Base-by-base conservation (phyloP, 345 rosid genomes). In the Camelina neglecta region DNA sequence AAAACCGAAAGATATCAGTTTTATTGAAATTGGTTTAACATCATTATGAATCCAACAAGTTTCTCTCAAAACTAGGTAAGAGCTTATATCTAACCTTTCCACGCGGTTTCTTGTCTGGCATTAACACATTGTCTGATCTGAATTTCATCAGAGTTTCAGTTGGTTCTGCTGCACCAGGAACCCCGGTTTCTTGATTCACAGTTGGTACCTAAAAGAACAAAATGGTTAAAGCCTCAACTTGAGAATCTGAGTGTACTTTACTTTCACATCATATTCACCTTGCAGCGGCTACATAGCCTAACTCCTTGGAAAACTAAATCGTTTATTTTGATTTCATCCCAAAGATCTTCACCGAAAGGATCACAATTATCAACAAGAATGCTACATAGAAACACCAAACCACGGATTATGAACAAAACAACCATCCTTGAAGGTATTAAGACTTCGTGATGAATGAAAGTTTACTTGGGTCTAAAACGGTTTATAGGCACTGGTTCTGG, bases 391-490 rank as follows among this genome's bases (percentile, higher is more conserved):
- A 36, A 18, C 65, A 41, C 31, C 41, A 73, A 66, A 33, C 31
- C 21, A 29, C 7, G 7, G 65, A 49, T 56, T 15, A 13, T 24
- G 48, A 41, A 31, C 60, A 55, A 24, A 60, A n/a, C 53, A 7
- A 55, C 31, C 13, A 21, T 29, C 24, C 29, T 1, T 0, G 16
- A 45, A 62, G 61, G 21, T 21, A 55, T 6, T 6, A 57, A 68
- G 31, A 47, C 24, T 35, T 56, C 8, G 0, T 8, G 62, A 44
- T 13, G 20, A 45, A 12, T 7, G 7, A 8, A 20, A n/a, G 51
- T 36, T 64, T 88, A 93, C 97, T 93, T 93, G 84, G 96, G 90
- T 80, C 98, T 79, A 69, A 93, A 93, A 54, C 98, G 97, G 77
- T 93, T 89, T 6, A 93, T 56, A 61, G 97, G 91, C 71, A 93